phyloP scores from a whole-genome alignment of 495 filamentous ascomycete genomes.

The Niebla homalea region DNA sequence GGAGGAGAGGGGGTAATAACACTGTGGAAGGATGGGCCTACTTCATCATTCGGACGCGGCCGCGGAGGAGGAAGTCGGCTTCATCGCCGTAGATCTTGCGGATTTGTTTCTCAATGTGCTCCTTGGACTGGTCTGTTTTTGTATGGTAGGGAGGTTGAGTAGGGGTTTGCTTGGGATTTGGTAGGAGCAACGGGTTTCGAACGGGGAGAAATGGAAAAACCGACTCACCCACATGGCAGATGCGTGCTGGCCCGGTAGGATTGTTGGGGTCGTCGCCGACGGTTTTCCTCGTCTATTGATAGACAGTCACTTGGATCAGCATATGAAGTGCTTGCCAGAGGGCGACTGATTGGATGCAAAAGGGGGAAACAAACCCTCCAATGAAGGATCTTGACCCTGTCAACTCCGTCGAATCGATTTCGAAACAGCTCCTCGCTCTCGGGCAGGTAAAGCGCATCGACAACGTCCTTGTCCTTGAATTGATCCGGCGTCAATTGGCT shows the following conservation, averaged over 20 bases:
- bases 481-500: not conserved
- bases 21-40: not conserved
- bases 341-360: not conserved
- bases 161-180: slow-evolving; percentile 9
- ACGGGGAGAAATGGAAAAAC: slow-evolving; percentile 2
- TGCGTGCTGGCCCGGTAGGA: slow-evolving; percentile 7
- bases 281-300: slow-evolving; percentile 7
- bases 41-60: slow-evolving; percentile 6
- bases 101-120: not conserved
- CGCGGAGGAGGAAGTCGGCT: slow-evolving; percentile 1
- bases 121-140: not conserved
- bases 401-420: slow-evolving; percentile 14
- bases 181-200: slow-evolving; percentile 4
- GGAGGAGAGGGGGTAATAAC: not conserved
- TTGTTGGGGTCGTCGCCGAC: slow-evolving; percentile 10
- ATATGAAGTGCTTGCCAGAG: not conserved
- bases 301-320: slow-evolving; percentile 2
- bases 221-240: slow-evolving; percentile 17
- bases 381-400: slow-evolving; percentile 19
- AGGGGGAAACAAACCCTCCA: slow-evolving; percentile 17
- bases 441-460: slow-evolving; percentile 17
- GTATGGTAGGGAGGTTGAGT: not conserved
- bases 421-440: slow-evolving; percentile 16
- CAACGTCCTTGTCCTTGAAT: not conserved
- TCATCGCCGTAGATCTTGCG: not conserved